Evolutionary conservation across 768 basidiomycete species (phyloP), one percentile per base, ranked within the genome.

Genomic region (Amanita exitialis): DNA sequence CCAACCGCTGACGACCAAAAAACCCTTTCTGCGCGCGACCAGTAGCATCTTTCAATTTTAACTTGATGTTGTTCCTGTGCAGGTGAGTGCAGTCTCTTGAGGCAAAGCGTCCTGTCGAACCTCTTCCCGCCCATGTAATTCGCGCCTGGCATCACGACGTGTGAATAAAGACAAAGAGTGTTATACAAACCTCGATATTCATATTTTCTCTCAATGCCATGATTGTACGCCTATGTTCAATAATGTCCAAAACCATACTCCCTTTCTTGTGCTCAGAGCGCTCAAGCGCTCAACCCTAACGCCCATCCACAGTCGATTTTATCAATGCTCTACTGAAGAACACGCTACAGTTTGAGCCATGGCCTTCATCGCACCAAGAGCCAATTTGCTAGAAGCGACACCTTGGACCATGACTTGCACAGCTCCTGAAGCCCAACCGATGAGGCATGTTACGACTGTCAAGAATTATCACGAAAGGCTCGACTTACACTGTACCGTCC

Each of bases 91-190:
- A 37, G 42, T 32, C 20, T n/a, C 13, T 48, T 15, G 32, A 25
- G 16, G 45, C 34, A 12, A 25, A 34, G 12, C 35, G 5, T 20
- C 13, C 28, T 42, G 21, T 28, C 45, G 49, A 23, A 81, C 83
- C 80, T 72, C 66, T 77, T 82, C 10, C 84, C 84, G 20, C 84
- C 84, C 82, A 83, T 86, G 54, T 86, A 86, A 57, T 86, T 86
- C 27, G 82, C 84, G 5, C 84, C 83, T 18, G 67, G 66, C 82
- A 84, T 83, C 47, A 5, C 56, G 16, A 16, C 21, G 42, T 25
- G 42, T 25, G 42, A 43, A 13, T 25, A 43, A 41, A 15, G 36
- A 36, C 23, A 23, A 23, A 23, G 23, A 23, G 23, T 23, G 23
- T 4, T 23, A 23, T 23, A 23, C 23, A 23, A 23, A 23, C 23